Evolutionary conservation across 164 flowering plant genomes (phyloP), one percentile per base, ranked within the genome.

Genomic region (Nelumbo lutea): DNA sequence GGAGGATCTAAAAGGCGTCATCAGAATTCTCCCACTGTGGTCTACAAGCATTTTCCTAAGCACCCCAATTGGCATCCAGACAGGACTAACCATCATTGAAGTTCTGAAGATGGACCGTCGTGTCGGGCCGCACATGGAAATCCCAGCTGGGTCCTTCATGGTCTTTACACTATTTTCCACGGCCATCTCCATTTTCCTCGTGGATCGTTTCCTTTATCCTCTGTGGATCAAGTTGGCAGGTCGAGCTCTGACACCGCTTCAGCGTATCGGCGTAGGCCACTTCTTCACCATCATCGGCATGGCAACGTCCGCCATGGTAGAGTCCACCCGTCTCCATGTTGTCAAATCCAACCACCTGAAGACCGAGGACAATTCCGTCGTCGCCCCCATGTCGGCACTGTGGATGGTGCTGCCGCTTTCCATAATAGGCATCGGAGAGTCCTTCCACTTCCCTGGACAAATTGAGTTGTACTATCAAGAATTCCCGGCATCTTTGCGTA

Each of bases 41-140:
- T 83, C 85, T 1, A 69, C 79, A 3, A 47, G 74, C 13, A 68
- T 89, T 6, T 76, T 88, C 62, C 9, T 88, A n/a, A 45, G 75
- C 77, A 78, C 77, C 42, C 79, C 93, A 2, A 77, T 85, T 13
- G 86, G 77, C 2, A 67, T 84, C 60, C 86, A 70, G 62, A 9
- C 4, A 27, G 82, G 83, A 77, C 50, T 90, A n/a, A 63, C 76
- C 2, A 70, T 88, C 67, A 81, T 87, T 59, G 92, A 88, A 79
- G 89, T 86, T 41, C 78, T 86, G 44, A 61, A 76, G 71, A 85
- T 88, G 90, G 87, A 90, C 76, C 85, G 91, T n/a, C 83, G 73
- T 66, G 45, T 90, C 5, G 85, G 86, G 0, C 73, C 83, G 1
- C 71, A 75, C 51, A 83, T 90, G 84, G 51, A 78, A 61, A 81